Evolutionary conservation across 495 filamentous ascomycete genomes (phyloP).

Genomic region (Hyaloscypha variabilis): DNA sequence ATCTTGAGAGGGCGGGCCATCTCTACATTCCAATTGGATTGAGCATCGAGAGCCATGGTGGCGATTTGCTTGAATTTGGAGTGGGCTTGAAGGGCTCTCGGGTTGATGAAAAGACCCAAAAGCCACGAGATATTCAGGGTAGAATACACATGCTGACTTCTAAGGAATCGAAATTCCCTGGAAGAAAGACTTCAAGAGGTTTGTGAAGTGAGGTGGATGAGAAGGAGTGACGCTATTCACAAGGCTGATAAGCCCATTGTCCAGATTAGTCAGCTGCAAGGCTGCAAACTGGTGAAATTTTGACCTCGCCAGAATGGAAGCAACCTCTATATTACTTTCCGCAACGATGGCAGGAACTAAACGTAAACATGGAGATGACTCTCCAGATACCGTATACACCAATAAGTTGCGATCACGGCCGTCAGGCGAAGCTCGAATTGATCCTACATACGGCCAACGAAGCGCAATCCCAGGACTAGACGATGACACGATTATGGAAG

Average conservation of each 20-base stretch:
- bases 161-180: neutral
- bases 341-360: slow-evolving; percentile 25
- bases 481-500: slow-evolving; percentile 44
- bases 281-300: slow-evolving; percentile 23
- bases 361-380: slow-evolving; percentile 21
- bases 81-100: neutral
- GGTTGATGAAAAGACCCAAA: neutral
- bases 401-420: slow-evolving; percentile 26
- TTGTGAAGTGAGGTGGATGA: neutral
- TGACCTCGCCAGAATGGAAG: neutral
- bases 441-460: slow-evolving; percentile 75
- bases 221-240: neutral
- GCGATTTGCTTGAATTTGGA: neutral
- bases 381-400: slow-evolving; percentile 8
- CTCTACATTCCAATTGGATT: slow-evolving; percentile 31
- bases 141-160: neutral
- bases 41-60: slow-evolving; percentile 30
- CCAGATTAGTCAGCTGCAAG: slow-evolving; percentile 6
- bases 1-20: slow-evolving; percentile 30
- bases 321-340: neutral
- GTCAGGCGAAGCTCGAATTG: slow-evolving; percentile 31
- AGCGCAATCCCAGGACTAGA: slow-evolving; percentile 79
- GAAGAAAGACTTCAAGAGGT: neutral
- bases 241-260: neutral
- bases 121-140: slow-evolving; percentile 2